phyloP scores from a whole-genome alignment of 768 basidiomycete species.

The Gautieria morchelliformis region DNA sequence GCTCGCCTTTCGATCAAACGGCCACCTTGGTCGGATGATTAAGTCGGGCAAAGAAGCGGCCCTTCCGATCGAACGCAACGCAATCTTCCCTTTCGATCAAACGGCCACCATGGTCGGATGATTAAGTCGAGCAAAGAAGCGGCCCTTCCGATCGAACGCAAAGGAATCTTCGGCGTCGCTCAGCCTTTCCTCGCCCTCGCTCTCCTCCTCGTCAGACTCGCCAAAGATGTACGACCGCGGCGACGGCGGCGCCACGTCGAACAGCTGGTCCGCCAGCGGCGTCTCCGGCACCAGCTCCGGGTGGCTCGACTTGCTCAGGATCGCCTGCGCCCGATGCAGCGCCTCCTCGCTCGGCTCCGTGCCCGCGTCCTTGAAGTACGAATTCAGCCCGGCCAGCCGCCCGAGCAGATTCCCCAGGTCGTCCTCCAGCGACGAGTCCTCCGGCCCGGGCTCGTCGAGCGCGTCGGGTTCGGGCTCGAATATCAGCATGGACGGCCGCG shows the following conservation, averaged over 20 bases:
- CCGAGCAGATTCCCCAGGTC: slow-evolving; percentile 61
- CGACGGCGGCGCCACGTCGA: slow-evolving; percentile 8
- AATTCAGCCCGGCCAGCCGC: slow-evolving; percentile 24
- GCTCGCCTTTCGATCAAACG: not conserved
- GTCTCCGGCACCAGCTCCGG: slow-evolving; percentile 5
- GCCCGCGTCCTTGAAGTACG: slow-evolving; percentile 24
- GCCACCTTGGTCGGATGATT: not conserved
- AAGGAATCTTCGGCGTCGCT: slow-evolving; percentile 3
- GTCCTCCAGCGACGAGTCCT: slow-evolving; percentile 33
- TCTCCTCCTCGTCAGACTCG: not conserved
- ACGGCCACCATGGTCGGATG: not conserved
- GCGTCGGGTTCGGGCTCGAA: slow-evolving; percentile 51
- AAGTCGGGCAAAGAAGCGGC: not conserved
- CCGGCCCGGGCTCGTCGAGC: slow-evolving; percentile 27
- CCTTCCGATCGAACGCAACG: slow-evolving; percentile 6
- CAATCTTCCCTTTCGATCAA: not conserved
- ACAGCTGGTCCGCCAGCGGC: slow-evolving; percentile 6
- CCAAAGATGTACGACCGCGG: not conserved
- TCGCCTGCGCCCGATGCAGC: slow-evolving; percentile 7
- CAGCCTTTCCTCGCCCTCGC: not conserved
- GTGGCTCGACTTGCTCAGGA: slow-evolving; percentile 6
- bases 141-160: slow-evolving; percentile 7
- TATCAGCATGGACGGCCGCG: slow-evolving; percentile 62
- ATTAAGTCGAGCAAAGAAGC: not conserved
- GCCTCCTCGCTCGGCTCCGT: slow-evolving; percentile 6